Evolutionary conservation across 2,329 filamentous ascomycete species (phyloP).

Genomic region (Aspergillus melleus): DNA sequence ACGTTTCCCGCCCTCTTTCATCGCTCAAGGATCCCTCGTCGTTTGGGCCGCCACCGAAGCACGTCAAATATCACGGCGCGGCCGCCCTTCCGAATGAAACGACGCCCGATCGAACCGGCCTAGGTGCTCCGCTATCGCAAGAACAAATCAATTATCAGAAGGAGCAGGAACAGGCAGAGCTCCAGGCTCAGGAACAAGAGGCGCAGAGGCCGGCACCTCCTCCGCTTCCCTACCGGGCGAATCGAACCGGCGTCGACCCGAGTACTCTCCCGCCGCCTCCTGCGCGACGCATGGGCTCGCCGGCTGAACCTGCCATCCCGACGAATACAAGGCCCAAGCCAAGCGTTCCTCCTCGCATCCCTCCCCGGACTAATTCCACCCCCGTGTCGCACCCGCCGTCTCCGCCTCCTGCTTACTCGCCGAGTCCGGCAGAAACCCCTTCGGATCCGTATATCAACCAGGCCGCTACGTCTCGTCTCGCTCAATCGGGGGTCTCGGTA

Average conservation of each 20-base stretch:
- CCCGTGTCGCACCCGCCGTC: slow-evolving; percentile 43
- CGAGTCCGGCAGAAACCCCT: slow-evolving; percentile 36
- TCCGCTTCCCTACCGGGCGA: slow-evolving; percentile 65
- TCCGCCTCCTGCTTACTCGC: slow-evolving; percentile 49
- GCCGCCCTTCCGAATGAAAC: slow-evolving; percentile 47
- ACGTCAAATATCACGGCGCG: slow-evolving; percentile 51
- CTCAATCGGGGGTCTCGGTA: slow-evolving; percentile 74
- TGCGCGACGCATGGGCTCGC: slow-evolving; percentile 44
- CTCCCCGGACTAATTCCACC: slow-evolving; percentile 64
- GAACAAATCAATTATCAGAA: slow-evolving; percentile 36
- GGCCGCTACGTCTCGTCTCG: slow-evolving; percentile 65
- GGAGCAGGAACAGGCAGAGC: slow-evolving; percentile 7
- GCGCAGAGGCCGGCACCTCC: slow-evolving; percentile 47
- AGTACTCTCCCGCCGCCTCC: slow-evolving; percentile 71
- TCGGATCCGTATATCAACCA: slow-evolving; percentile 51
- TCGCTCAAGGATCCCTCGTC: slow-evolving; percentile 72
- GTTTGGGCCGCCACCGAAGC: slow-evolving; percentile 80
- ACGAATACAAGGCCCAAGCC: slow-evolving; percentile 49
- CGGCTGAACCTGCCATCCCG: slow-evolving; percentile 27
- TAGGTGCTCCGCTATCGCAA: slow-evolving; percentile 45
- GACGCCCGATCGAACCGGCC: slow-evolving; percentile 43
- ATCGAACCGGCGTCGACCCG: slow-evolving; percentile 72
- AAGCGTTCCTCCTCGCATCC: slow-evolving; percentile 66
- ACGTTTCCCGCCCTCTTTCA: slow-evolving; percentile 64
- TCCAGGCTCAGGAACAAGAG: slow-evolving; percentile 15